A percentile compares a stretch with the other conserved stretches of the same genome.
phyloP scores from a whole-genome alignment of 1,139 yeast genomes.

The Blastobotrys proliferans region DNA sequence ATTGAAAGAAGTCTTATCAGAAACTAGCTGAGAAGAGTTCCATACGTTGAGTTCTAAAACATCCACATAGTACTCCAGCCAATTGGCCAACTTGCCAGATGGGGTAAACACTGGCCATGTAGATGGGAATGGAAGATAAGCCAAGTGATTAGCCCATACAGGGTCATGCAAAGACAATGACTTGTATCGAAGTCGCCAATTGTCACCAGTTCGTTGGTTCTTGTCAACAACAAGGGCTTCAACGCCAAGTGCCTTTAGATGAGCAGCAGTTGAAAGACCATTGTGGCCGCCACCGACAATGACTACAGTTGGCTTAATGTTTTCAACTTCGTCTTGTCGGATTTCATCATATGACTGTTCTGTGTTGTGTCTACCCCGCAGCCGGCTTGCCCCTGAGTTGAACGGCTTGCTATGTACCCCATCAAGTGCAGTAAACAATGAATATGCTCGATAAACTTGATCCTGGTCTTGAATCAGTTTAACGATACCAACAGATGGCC shows the following conservation, averaged over 20 bases:
- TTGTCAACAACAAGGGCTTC: constrained; percentile 40
- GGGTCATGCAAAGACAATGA: constrained; percentile 46
- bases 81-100: constrained; percentile 43
- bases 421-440: constrained; percentile 38
- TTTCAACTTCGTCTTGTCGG: constrained; percentile 20
- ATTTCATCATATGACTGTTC: constrained; percentile 21
- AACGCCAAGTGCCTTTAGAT: constrained; percentile 41
- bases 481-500: constrained; percentile 16
- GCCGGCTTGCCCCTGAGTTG: constrained; percentile 32
- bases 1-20: constrained; percentile 32
- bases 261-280: constrained; percentile 42
- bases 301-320: constrained; percentile 38
- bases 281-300: constrained; percentile 47
- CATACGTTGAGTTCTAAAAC: constrained; percentile 41
- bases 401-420: constrained; percentile 37
- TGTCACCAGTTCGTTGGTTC: constrained; percentile 40
- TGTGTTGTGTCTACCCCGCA: constrained; percentile 40
- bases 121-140: constrained; percentile 39
- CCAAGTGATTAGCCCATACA: constrained; percentile 41
- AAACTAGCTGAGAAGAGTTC: constrained; percentile 34
- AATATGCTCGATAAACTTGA: constrained; percentile 35
- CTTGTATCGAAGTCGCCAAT: constrained; percentile 44
- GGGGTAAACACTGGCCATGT: constrained; percentile 44
- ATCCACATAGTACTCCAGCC: constrained; percentile 41
- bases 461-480: constrained; percentile 21